These are phyloP conservation scores for Suillus subaureus DNA, from an alignment of 768 basidiomycete species.

Conservation along the genomic window DNA sequence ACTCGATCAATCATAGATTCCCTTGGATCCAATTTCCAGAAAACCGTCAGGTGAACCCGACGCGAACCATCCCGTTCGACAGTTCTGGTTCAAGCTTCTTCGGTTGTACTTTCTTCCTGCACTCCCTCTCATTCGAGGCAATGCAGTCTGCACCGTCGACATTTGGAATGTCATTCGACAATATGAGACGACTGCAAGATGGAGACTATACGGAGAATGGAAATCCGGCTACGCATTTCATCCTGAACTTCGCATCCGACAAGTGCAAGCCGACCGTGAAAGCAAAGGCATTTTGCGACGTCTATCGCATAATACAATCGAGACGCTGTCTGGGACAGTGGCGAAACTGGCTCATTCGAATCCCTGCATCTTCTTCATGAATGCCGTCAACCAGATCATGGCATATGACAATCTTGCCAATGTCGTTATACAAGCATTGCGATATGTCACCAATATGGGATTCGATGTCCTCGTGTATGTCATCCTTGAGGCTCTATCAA, in stretches of 20 bases:
- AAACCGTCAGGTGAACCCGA: conserved; percentile 57
- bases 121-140: conserved; percentile 80
- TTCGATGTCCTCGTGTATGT: conserved; percentile 92
- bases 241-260: conserved; percentile 77
- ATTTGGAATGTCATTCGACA: conserved; percentile 88
- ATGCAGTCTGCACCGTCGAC: conserved; percentile 88
- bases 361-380: conserved; percentile 87
- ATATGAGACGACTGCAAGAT: conserved; percentile 79
- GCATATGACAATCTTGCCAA: conserved; percentile 92
- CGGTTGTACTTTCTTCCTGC: conserved; percentile 85
- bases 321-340: conserved; percentile 82
- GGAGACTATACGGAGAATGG: conserved; percentile 97
- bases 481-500: conserved; percentile 84
- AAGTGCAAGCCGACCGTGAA: conserved; percentile 84
- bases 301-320: conserved; percentile 81
- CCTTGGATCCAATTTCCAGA: conserved; percentile 63
- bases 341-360: conserved; percentile 95
- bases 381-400: conserved; percentile 92
- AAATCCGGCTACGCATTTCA: conserved; percentile 72
- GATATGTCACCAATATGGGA: conserved; percentile 90
- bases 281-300: conserved; percentile 89
- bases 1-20: conserved; percentile 36
- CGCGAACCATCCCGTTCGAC: conserved; percentile 58
- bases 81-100: conserved; percentile 84
- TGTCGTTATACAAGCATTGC: conserved; percentile 86